A percentile compares a stretch with the other conserved stretches of the same genome.
phyloP scores from a whole-genome alignment of 2,329 filamentous ascomycete genomes.

The Sclerotinia glacialis region DNA sequence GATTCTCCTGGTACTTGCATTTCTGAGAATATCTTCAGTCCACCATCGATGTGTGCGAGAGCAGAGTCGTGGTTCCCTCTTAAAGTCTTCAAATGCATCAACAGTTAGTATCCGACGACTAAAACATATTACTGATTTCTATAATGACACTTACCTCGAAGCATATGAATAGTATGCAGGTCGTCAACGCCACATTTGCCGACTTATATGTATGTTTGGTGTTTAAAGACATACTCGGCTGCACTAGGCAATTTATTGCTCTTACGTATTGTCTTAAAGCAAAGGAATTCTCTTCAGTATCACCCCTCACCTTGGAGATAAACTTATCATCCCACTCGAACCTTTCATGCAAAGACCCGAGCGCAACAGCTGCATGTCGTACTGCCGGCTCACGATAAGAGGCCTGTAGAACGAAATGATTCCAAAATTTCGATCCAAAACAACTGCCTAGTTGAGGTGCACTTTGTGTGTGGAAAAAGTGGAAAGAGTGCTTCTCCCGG shows the following conservation, averaged over 20 bases:
- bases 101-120: neutral
- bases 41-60: conserved; percentile 27
- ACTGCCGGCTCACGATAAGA: conserved; percentile 47
- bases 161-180: conserved; percentile 30
- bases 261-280: conserved; percentile 27
- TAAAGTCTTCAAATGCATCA: conserved; percentile 20
- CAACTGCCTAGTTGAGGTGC: conserved; percentile 61
- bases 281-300: conserved; percentile 23
- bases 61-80: conserved; percentile 26
- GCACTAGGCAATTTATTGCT: conserved; percentile 24
- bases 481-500: conserved; percentile 47
- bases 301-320: neutral
- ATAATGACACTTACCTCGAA: conserved; percentile 26
- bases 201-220: conserved; percentile 18
- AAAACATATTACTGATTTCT: neutral
- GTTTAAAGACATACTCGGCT: conserved; percentile 26
- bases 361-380: conserved; percentile 28
- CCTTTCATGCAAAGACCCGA: conserved; percentile 29
- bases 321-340: conserved; percentile 21
- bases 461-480: conserved; percentile 57
- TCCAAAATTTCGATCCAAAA: conserved; percentile 64
- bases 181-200: conserved; percentile 26
- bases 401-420: conserved; percentile 56
- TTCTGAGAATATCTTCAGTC: conserved; percentile 26
- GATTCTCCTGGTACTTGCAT: conserved; percentile 10